Conservation (phyloP, 306 rosid genomes). For the Sicyos baderoa region DNA sequence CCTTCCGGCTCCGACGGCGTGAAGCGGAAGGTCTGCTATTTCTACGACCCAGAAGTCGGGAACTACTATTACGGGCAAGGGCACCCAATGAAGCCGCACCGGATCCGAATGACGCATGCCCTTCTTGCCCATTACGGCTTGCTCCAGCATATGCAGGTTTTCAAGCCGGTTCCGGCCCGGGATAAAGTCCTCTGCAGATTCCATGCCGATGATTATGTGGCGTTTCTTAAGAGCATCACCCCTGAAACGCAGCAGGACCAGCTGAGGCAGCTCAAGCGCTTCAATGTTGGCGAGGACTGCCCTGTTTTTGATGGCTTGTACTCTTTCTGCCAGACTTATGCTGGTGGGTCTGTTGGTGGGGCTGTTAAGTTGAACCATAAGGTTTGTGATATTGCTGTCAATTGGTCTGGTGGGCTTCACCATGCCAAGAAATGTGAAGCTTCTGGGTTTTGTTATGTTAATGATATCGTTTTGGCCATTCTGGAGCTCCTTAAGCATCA, state of each 20-base stretch:
- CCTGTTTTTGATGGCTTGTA: too few species aligned
- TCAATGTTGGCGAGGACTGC: too few species aligned
- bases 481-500: too few species aligned
- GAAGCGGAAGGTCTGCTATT: slow-evolving; percentile 69
- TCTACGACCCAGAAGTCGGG: slow-evolving; percentile 84
- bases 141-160: slow-evolving; percentile 80
- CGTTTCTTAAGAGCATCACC: slow-evolving; percentile 65
- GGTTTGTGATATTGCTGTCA: too few species aligned
- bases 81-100: slow-evolving; percentile 88
- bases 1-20: slow-evolving; percentile 70
- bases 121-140: slow-evolving; percentile 78
- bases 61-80: slow-evolving; percentile 91
- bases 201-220: slow-evolving; percentile 77
- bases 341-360: too few species aligned
- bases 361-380: too few species aligned
- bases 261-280: slow-evolving; percentile 72
- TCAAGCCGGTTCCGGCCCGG: slow-evolving; percentile 79
- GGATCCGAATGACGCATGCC: slow-evolving; percentile 81
- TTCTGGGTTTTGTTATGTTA: too few species aligned
- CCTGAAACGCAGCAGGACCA: slow-evolving; percentile 87
- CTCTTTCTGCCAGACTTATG: too few species aligned
- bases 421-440: too few species aligned
- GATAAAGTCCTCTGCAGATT: slow-evolving; percentile 77
- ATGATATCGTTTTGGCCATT: too few species aligned
- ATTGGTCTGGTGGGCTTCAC: too few species aligned